phyloP scores from a whole-genome alignment of 2,329 filamentous ascomycete genomes.

The Aquanectria penicillioides region DNA sequence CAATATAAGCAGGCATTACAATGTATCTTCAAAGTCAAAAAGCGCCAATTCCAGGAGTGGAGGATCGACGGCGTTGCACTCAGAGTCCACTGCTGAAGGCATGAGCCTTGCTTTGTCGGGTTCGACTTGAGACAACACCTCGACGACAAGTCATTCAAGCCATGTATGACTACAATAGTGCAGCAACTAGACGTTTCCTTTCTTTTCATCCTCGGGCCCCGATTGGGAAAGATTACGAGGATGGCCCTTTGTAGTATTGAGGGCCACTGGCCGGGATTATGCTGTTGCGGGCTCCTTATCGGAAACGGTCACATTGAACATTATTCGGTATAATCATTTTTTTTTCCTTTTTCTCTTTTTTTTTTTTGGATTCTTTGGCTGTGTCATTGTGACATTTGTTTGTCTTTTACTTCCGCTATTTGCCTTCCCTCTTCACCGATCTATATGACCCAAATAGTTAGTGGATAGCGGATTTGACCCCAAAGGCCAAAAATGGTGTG shows the following conservation, averaged over 20 bases:
- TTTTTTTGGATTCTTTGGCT: neutral
- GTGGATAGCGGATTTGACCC: neutral
- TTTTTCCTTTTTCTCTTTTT: slow-evolving; percentile 6
- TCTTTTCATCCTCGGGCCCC: neutral
- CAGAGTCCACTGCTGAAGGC: neutral
- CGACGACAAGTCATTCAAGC: neutral
- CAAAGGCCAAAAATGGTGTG: slow-evolving; percentile 22
- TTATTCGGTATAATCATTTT: slow-evolving; percentile 2
- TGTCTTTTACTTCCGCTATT: neutral
- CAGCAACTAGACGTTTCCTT: neutral
- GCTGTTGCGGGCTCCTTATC: slow-evolving; percentile 6
- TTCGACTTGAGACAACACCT: neutral
- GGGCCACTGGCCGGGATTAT: neutral
- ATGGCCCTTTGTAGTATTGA: neutral
- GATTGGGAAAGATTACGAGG: slow-evolving; percentile 5
- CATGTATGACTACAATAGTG: slow-evolving; percentile 5
- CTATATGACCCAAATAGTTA: neutral
- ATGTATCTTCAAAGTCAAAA: neutral
- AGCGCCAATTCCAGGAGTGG: slow-evolving; percentile 5
- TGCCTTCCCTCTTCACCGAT: neutral
- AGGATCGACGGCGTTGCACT: slow-evolving; percentile 19
- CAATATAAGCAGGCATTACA: neutral
- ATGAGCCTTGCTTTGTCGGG: neutral
- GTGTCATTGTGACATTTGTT: neutral
- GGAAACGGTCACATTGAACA: neutral